Evolutionary conservation across 2,329 filamentous ascomycete species (phyloP), one percentile per base, ranked within the genome.

Genomic region (Sordariomycetes sp.): DNA sequence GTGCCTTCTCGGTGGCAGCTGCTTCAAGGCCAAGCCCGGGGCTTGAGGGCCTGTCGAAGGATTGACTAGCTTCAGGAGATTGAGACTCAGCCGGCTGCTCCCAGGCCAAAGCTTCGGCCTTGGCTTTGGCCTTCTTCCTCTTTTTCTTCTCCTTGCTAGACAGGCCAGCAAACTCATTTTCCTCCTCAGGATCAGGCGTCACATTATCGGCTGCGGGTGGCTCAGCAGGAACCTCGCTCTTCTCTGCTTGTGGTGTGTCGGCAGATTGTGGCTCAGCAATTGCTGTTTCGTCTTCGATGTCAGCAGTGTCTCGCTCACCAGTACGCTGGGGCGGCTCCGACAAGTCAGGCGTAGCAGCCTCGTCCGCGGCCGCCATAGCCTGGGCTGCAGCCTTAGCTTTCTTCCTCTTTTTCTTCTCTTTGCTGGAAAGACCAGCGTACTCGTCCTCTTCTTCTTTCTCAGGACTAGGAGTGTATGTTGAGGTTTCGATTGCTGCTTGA

Each of bases 331-430:
- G n/a, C n/a, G n/a, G n/a, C n/a, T n/a, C n/a, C n/a, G n/a, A n/a
- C n/a, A n/a, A n/a, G n/a, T n/a, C n/a, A n/a, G n/a, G n/a, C n/a
- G n/a, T n/a, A n/a, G n/a, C n/a, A n/a, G n/a, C 25, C 27, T 23
- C 33, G 27, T 33, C 37, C 21, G 41, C 37, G 19, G 21, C 17
- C 32, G 33, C 23, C 14, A 26, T 19, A 15, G n/a, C n/a, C n/a
- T n/a, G n/a, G n/a, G 19, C 32, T 35, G 23, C 27, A n/a, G 15
- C 29, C 21, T 28, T 30, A 10, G 34, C 31, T 31, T 36, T 38
- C 23, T 42, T 42, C 25, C 12, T 28, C 30, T 46, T 41, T 23
- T 41, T 40, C 29, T 41, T 42, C 31, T 46, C 39, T 30, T 48
- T 42, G 21, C 37, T 40, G 6, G 33, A 34, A 34, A 35, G 16